Evolutionary conservation across 2,329 filamentous ascomycete species (phyloP).

Genomic region (Periconia digitata): DNA sequence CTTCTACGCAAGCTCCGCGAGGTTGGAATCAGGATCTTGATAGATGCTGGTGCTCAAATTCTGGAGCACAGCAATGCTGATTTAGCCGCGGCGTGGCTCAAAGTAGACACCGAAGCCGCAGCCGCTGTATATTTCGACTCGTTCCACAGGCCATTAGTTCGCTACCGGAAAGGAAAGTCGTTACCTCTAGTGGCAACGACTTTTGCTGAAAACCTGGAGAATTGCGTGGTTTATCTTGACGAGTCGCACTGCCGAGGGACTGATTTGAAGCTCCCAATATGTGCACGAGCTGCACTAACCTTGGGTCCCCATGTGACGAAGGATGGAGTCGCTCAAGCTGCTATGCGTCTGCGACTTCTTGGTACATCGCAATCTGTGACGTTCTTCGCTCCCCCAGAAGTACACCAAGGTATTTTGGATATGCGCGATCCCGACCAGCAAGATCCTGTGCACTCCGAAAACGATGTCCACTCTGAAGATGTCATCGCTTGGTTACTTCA

Average conservation of each 20-base stretch:
- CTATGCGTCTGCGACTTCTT: constrained; percentile 66
- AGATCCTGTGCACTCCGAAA: no score
- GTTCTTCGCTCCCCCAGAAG: constrained; percentile 61
- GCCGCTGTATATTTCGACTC: constrained; percentile 59
- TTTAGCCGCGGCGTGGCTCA: constrained; percentile 56
- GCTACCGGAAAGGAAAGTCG: constrained; percentile 41
- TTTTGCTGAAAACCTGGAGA: constrained; percentile 55
- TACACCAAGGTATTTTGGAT: constrained; percentile 61
- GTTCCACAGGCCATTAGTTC: constrained; percentile 50
- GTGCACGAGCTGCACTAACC: constrained; percentile 57
- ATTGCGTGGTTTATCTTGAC: constrained; percentile 61
- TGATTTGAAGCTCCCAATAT: constrained; percentile 57
- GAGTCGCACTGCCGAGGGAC: constrained; percentile 64
- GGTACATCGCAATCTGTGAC: constrained; percentile 57
- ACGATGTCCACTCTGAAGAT: constrained; percentile 51
- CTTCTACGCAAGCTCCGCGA: constrained; percentile 48
- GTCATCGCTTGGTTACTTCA: constrained; percentile 65
- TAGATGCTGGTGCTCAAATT: constrained; percentile 67
- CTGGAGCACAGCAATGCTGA: constrained; percentile 60
- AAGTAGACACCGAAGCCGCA: constrained; percentile 45
- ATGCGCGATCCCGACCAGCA: no score
- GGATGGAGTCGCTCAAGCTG: constrained; percentile 65
- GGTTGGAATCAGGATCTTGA: constrained; percentile 55
- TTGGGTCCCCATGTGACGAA: constrained; percentile 61
- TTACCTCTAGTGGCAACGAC: constrained; percentile 56